phyloP scores from a whole-genome alignment of 108 stramenopile genomes.

The Heterococcus sp. region DNA sequence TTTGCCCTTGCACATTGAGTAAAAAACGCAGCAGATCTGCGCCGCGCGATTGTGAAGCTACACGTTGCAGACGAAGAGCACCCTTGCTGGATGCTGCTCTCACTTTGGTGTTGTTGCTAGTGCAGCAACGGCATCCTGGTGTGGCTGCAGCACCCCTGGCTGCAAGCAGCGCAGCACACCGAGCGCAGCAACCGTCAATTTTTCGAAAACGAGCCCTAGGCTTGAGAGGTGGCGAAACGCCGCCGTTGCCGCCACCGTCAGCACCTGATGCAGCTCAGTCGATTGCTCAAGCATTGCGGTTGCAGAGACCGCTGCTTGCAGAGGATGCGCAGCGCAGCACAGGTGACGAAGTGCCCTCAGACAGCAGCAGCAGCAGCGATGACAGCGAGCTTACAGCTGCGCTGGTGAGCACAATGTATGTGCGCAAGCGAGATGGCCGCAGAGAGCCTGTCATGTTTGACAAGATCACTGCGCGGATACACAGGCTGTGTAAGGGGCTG shows the following conservation, averaged over 20 bases:
- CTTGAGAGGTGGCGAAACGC: no score
- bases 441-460: constrained; percentile 91
- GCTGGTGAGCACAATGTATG: constrained; percentile 71
- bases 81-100: no score
- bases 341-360: neutral
- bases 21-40: no score
- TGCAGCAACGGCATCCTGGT: no score
- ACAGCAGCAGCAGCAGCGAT: neutral
- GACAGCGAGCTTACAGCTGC: neutral
- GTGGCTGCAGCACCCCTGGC: no score
- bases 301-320: neutral
- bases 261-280: neutral
- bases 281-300: neutral
- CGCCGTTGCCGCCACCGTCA: neutral
- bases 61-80: no score
- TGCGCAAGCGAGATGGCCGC: constrained; percentile 89
- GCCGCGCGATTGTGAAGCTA: no score
- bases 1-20: no score
- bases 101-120: no score
- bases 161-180: no score
- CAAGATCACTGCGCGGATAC: constrained; percentile 94
- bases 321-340: neutral
- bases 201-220: no score
- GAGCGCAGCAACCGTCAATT: no score
- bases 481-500: constrained; percentile 92